Percentiles rank a stretch among this genome's conserved stretches.
These are phyloP conservation scores for Diophrys sp. DNA, from an alignment of 73 alveolate genomes.

Conservation along the genomic window DNA sequence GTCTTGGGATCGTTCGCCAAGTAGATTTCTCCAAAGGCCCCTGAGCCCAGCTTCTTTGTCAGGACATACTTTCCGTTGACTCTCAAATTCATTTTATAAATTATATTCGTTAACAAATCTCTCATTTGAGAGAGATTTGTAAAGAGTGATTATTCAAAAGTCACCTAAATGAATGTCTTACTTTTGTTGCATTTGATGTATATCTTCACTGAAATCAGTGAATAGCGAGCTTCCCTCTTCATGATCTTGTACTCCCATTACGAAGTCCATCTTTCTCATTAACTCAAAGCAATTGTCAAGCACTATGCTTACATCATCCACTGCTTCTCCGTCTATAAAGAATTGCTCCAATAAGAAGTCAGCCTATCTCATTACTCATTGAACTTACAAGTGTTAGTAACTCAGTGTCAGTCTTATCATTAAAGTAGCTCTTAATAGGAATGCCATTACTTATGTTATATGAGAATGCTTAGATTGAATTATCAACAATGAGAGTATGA, in stretches of 20 bases:
- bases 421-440: conserved; percentile 59
- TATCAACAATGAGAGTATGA: conserved; percentile 52
- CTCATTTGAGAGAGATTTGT: no score
- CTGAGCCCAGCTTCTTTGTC: conserved; percentile 73
- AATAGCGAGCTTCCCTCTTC: no score
- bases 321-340: neutral
- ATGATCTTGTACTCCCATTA: no score
- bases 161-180: no score
- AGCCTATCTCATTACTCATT: conserved; percentile 7
- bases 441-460: conserved; percentile 49
- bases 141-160: no score
- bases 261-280: neutral
- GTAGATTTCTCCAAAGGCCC: conserved; percentile 89
- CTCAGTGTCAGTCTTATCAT: conserved; percentile 48
- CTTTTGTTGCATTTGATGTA: no score
- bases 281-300: neutral
- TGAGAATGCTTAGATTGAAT: conserved; percentile 55
- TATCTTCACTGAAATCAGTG: no score
- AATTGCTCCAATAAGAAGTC: neutral
- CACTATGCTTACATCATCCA: conserved; percentile 1
- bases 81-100: conserved; percentile 47
- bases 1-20: conserved; percentile 21
- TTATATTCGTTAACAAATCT: no score
- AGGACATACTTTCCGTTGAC: conserved; percentile 68
- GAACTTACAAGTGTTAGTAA: no score